A percentile compares a stretch with the other conserved stretches of the same genome.
Evolutionary conservation across 805 yeast species (phyloP).

Genomic region (Hanseniaspora taiwanica): DNA sequence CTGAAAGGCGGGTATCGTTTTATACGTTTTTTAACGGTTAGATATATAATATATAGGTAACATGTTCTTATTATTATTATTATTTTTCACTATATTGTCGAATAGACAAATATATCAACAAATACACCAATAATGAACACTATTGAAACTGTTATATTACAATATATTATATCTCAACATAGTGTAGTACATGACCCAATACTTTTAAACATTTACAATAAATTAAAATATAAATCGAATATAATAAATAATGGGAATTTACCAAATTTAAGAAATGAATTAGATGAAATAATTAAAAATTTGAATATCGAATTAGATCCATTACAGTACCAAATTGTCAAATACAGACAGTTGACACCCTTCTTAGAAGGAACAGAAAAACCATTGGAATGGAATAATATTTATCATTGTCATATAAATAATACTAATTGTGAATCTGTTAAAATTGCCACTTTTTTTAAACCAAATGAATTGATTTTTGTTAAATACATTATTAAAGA

Average conservation of each 20-base stretch:
- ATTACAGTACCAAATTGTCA: not conserved
- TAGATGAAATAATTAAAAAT: not conserved
- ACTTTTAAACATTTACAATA: not conserved
- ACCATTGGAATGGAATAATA: slow-evolving; percentile 9
- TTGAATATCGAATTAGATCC: not conserved
- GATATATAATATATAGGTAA: too few species aligned
- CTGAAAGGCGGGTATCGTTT: too few species aligned
- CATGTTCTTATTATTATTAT: too few species aligned
- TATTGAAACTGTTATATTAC: not conserved
- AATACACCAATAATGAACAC: not conserved
- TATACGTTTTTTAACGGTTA: too few species aligned
- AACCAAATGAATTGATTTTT: slow-evolving; percentile 16
- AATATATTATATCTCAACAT: not conserved
- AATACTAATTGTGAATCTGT: slow-evolving; percentile 14
- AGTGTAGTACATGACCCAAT: not conserved
- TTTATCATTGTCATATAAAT: slow-evolving; percentile 18
- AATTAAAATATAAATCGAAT: not conserved
- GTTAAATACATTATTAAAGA: slow-evolving; percentile 17
- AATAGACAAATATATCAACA: not conserved
- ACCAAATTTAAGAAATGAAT: not conserved
- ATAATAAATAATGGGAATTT: not conserved
- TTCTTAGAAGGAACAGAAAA: not conserved
- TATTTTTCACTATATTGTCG: too few species aligned
- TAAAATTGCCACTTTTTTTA: slow-evolving; percentile 18
- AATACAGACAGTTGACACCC: slow-evolving; percentile 1